Conservation (phyloP, 805 yeast species). For the Schwanniomyces sp. region DNA sequence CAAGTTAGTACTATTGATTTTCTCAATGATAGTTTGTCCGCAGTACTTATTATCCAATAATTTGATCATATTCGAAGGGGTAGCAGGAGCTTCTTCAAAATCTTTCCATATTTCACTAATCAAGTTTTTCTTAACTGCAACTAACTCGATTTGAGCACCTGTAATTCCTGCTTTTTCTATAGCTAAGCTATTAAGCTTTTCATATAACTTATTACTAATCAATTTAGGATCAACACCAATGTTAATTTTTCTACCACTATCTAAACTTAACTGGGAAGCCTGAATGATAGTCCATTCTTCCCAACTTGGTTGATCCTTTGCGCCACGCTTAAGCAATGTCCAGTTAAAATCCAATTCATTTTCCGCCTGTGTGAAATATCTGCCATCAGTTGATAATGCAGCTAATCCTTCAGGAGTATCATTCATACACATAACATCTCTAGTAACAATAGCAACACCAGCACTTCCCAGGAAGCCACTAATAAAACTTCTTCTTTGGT, state of each 20-base stretch:
- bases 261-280: constrained; percentile 49
- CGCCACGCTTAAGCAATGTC: constrained; percentile 54
- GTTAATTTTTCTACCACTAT: constrained; percentile 37
- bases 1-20: constrained; percentile 48
- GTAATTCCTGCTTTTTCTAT: constrained; percentile 20
- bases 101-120: constrained; percentile 73
- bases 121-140: constrained; percentile 58
- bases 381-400: constrained; percentile 59
- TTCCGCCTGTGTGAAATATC: constrained; percentile 59
- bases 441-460: constrained; percentile 58
- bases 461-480: constrained; percentile 63
- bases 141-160: constrained; percentile 39
- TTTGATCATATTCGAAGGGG: constrained; percentile 50
- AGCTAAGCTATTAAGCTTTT: constrained; percentile 31
- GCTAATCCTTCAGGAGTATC: constrained; percentile 54
- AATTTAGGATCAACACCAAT: constrained; percentile 54
- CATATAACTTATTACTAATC: constrained; percentile 35
- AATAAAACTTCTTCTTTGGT: constrained; percentile 56
- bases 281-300: constrained; percentile 56
- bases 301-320: constrained; percentile 52
- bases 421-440: constrained; percentile 53
- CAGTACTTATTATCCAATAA: constrained; percentile 53
- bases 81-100: constrained; percentile 61
- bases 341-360: constrained; percentile 62
- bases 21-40: constrained; percentile 64